Evolutionary conservation across 352 stramenopile species (phyloP).

Genomic region (Albugo candida): DNA sequence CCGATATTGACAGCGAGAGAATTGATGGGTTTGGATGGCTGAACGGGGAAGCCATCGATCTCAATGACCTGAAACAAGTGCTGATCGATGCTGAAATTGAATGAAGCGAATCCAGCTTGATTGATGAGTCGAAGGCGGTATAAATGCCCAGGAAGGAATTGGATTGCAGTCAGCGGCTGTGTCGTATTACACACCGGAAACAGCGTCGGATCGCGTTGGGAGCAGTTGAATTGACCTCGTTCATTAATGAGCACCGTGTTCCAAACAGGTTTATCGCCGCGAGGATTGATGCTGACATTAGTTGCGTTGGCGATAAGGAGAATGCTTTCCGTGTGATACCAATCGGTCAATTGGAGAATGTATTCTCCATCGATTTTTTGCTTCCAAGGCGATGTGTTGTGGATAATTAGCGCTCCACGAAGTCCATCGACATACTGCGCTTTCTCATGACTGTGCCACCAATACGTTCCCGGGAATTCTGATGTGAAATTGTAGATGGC

Average conservation of each 20-base stretch:
- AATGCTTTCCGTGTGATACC: slow-evolving; percentile 13
- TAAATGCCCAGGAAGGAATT: slow-evolving; percentile 14
- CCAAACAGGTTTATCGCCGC: slow-evolving; percentile 11
- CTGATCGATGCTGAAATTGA: slow-evolving; percentile 22
- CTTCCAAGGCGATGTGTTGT: slow-evolving; percentile 1
- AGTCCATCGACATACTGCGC: slow-evolving; percentile 23
- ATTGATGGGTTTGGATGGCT: slow-evolving; percentile 15
- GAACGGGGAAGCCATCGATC: slow-evolving; percentile 15
- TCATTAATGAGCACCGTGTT: slow-evolving; percentile 26
- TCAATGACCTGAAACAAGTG: slow-evolving; percentile 22
- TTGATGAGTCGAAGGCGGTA: slow-evolving; percentile 26
- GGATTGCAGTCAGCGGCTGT: slow-evolving; percentile 11
- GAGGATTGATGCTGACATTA: too few relatives aligned
- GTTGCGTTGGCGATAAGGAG: too few relatives aligned
- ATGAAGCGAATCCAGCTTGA: slow-evolving; percentile 17
- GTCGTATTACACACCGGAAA: slow-evolving; percentile 9
- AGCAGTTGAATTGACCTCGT: slow-evolving; percentile 20
- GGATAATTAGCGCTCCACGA: slow-evolving; percentile 21
- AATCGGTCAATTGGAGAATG: slow-evolving; percentile 16
- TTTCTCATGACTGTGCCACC: slow-evolving; percentile 24
- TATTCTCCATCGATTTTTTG: slow-evolving; percentile 15
- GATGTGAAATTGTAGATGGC: slow-evolving; percentile 21
- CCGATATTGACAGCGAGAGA: slow-evolving; percentile 13
- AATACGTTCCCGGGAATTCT: slow-evolving; percentile 23
- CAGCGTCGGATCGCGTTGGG: background rate